Base-by-base conservation (phyloP, 768 basidiomycete genomes). In the Pisolithus orientalis region DNA sequence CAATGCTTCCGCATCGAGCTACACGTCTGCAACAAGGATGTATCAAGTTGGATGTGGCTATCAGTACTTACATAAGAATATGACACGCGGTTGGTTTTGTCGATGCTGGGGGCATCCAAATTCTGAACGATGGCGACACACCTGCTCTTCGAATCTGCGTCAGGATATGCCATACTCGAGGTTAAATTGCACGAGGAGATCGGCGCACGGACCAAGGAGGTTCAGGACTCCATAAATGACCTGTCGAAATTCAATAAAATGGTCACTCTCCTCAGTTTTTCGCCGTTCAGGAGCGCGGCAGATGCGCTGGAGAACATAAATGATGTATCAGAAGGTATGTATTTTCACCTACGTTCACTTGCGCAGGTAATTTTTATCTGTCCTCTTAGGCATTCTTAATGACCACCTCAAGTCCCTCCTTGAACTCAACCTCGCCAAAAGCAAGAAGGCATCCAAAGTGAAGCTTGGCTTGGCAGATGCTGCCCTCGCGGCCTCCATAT, bases 261-360 rank as follows among this genome's bases (percentile, higher is more conserved):
- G 88, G 90, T 96, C 56, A 77, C 84, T 62, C 72, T 97, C 64
- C 67, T 87, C 68, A 93, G 90, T 67, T 98, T 97, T 75, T 80
- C 85, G 50, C 94, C 95, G 0, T 98, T 95, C 78, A 91, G 90
- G 70, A 93, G 76, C 54, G 92, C 94, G 24, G 93, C 90, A 0
- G 85, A 94, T 65, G 94, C 94, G 32, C 75, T 98, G 59, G 93
- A 97, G 73, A 97, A 96, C 60, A 86, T 87, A 48, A 97, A 97
- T 65, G 95, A 97, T 70, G 70, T 98, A 14, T 96, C 94, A 9
- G 94, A 97, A 77, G 93, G 95, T 93, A 55, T 29, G 81, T 72
- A 27, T 13, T 9, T 4, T 2, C 39, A 5, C 10, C 53, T 29
- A 49, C 27, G 16, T n/a, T n/a, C 14, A 5, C 16, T 31, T 28